A percentile compares a stretch with the other conserved stretches of the same genome.
phyloP scores from a whole-genome alignment of 2,329 filamentous ascomycete species.

The Pleomassaria siparia region DNA sequence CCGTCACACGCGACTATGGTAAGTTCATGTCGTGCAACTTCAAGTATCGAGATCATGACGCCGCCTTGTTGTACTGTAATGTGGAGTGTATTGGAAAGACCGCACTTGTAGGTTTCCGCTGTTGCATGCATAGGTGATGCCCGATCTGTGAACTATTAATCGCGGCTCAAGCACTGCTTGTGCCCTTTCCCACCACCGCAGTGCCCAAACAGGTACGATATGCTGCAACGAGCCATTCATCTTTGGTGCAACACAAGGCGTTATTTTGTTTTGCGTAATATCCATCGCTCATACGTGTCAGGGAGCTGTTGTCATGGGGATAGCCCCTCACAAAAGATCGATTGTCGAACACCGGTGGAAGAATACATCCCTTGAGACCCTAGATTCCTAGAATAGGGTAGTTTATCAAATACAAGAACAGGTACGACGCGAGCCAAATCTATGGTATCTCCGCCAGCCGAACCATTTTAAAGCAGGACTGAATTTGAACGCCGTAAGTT shows the following conservation, averaged over 20 bases:
- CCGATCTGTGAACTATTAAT: neutral
- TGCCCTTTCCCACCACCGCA: neutral
- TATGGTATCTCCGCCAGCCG: conserved; percentile 26
- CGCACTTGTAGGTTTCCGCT: neutral
- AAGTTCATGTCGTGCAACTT: neutral
- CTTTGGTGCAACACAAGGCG: neutral
- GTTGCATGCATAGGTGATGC: neutral
- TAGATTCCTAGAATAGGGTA: conserved; percentile 17
- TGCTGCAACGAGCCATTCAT: neutral
- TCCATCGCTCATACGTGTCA: neutral
- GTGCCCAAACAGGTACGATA: neutral
- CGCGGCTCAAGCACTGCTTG: neutral
- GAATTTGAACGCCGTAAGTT: conserved; percentile 1
- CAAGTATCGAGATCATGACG: neutral
- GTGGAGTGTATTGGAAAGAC: neutral
- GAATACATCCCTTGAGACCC: conserved; percentile 17
- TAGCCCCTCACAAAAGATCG: conserved; percentile 1
- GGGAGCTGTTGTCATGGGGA: neutral
- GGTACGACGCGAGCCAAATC: conserved; percentile 20
- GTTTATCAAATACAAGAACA: conserved; percentile 20
- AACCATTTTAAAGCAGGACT: conserved; percentile 5
- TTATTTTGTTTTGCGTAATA: neutral
- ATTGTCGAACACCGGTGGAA: conserved; percentile 6
- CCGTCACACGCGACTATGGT: neutral
- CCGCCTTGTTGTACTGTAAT: neutral